Evolutionary conservation across 306 rosid species (phyloP), one percentile per base, ranked within the genome.

Genomic region (Quercus agrifolia): DNA sequence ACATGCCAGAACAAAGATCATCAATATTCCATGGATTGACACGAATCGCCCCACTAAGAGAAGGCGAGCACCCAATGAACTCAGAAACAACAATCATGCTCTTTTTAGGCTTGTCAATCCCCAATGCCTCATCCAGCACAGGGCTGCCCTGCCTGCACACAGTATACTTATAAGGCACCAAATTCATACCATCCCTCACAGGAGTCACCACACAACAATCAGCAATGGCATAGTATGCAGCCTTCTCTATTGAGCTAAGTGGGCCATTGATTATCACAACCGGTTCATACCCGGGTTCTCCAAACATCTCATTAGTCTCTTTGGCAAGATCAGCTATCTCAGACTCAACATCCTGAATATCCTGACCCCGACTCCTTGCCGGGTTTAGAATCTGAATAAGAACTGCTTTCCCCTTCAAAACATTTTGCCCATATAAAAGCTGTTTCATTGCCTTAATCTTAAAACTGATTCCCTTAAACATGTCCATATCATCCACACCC

Each of bases 141-240:
- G 74, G 30, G 75, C 80, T 79, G 11, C 89, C 88, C 83, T 92
- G 92, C 28, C 94, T 85, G 15, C 90, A 92, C 66, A 92, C 94
- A 33, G 97, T 90, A 79, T 90, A 92, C 80, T 62, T 71, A 51
- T 92, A 92, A 62, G 94, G 94, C 74, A 90, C 87, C 85, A 92
- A 81, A 78, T 92, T 92, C 97, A 92, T 88, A 11, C 97, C 97
- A 82, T 91, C 97, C 62, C 97, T 88, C 74, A 89, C 93, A 33
- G 88, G 87, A 86, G 83, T 91, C 70, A 90, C 94, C 13, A 90
- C 75, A 20, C 91, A 90, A 33, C 92, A 90, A 38, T 92, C 94
- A 0, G 97, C 76, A 55, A 92, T 78, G 10, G 97, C 88, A 49
- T 73, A 92, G 59, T 85, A 90, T 0, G 97, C 88, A 6, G 77